A percentile compares a stretch with the other conserved stretches of the same genome.
Evolutionary conservation across 108 stramenopile species (phyloP).

Genomic region (Nitzschia palea): DNA sequence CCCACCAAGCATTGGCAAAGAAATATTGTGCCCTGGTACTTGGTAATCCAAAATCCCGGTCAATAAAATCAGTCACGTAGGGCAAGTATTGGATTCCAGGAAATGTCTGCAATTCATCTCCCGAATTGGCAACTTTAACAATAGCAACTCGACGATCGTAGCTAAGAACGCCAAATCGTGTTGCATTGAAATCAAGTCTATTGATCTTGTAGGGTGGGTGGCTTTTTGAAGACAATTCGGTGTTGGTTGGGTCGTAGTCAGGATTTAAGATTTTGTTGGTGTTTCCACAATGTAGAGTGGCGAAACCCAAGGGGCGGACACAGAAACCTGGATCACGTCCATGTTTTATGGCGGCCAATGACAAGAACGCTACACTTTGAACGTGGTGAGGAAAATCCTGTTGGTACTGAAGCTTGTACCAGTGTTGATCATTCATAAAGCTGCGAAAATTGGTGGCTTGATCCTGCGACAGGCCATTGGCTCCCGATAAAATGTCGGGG

Average conservation of each 20-base stretch:
- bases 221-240: neutral
- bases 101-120: neutral
- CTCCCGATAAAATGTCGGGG: neutral
- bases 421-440: neutral
- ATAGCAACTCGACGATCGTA: neutral
- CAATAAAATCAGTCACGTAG: neutral
- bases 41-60: neutral
- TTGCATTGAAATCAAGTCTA: constrained; percentile 1
- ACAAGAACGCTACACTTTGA: constrained; percentile 1
- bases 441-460: neutral
- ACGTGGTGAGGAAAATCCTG: constrained; percentile 1
- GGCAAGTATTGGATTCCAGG: neutral
- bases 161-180: neutral
- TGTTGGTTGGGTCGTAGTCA: neutral
- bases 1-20: constrained; percentile 4
- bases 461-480: neutral
- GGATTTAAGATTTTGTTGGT: neutral
- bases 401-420: neutral
- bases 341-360: neutral
- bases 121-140: neutral
- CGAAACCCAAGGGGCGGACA: neutral
- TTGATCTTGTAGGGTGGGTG: neutral
- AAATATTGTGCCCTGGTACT: neutral
- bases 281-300: neutral
- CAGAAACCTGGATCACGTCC: neutral